phyloP scores from a whole-genome alignment of 2,329 filamentous ascomycete genomes.

The Paraphoma chrysanthemicola region DNA sequence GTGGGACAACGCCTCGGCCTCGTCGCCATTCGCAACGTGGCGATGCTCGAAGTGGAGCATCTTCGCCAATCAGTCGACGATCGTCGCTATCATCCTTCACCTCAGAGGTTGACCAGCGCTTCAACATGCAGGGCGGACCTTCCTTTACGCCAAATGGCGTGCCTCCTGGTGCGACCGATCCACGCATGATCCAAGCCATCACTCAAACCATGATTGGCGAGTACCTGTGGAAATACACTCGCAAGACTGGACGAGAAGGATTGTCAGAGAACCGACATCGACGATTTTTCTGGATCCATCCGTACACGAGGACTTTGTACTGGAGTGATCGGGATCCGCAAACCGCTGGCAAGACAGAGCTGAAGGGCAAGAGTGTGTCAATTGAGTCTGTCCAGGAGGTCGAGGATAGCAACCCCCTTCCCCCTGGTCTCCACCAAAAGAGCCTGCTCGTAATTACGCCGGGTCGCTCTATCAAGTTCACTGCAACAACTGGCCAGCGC shows the following conservation, averaged over 20 bases:
- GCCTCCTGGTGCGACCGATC: constrained; percentile 75
- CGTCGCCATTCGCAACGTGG: constrained; percentile 51
- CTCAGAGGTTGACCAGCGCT: constrained; percentile 89
- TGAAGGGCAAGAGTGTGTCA: constrained; percentile 85
- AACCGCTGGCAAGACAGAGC: constrained; percentile 75
- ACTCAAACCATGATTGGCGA: constrained; percentile 99
- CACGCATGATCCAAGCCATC: constrained; percentile 98
- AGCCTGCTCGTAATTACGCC: constrained; percentile 90
- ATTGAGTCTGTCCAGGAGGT: constrained; percentile 94
- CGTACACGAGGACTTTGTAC: constrained; percentile 94
- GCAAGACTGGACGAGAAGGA: constrained; percentile 87
- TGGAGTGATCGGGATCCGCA: constrained; percentile 94
- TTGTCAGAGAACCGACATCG: constrained; percentile 90
- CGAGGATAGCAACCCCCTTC: constrained; percentile 92
- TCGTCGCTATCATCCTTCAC: constrained; percentile 95
- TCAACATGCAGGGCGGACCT: constrained; percentile 67
- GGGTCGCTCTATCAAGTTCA: constrained; percentile 89
- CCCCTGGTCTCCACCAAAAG: constrained; percentile 92
- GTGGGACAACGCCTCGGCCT: constrained; percentile 65
- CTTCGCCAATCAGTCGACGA: constrained; percentile 66
- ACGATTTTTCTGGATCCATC: constrained; percentile 99
- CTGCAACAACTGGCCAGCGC: constrained; percentile 88
- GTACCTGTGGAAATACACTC: constrained; percentile 98
- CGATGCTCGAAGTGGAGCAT: constrained; percentile 52
- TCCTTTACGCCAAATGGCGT: constrained; percentile 65